Evolutionary conservation across 2,329 filamentous ascomycete genomes (phyloP).

Genomic region (Elsinoe necatrix): DNA sequence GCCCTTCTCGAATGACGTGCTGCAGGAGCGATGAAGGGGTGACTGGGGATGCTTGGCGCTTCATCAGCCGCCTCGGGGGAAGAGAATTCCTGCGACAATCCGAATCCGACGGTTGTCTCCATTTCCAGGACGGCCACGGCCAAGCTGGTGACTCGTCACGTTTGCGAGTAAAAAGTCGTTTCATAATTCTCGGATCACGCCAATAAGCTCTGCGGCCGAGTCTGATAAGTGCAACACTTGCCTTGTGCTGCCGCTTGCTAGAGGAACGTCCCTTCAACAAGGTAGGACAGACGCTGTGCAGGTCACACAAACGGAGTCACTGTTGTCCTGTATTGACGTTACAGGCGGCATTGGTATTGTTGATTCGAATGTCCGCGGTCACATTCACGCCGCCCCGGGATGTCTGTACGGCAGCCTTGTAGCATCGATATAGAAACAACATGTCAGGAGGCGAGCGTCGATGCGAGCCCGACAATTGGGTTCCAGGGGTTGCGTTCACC

Average conservation of each 20-base stretch:
- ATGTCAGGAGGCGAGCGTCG: constrained; percentile 7
- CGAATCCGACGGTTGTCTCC: not conserved
- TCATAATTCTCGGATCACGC: not conserved
- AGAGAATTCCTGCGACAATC: not conserved
- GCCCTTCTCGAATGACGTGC: not conserved
- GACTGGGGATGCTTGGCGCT: not conserved
- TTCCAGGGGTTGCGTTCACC: constrained; percentile 25
- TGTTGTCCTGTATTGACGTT: constrained; percentile 1
- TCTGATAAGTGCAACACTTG: not conserved
- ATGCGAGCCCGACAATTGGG: constrained; percentile 24
- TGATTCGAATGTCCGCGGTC: not conserved
- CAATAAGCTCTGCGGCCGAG: not conserved
- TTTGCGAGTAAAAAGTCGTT: not conserved
- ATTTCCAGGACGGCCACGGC: not conserved
- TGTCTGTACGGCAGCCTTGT: not conserved
- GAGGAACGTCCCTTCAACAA: too few relatives aligned
- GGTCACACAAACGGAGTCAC: not conserved
- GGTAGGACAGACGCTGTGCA: not conserved
- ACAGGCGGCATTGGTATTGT: not conserved
- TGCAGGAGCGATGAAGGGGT: not conserved
- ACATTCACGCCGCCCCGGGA: not conserved
- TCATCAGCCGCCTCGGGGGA: too few relatives aligned
- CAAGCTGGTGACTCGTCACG: not conserved
- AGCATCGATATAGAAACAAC: not conserved
- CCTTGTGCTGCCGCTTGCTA: too few relatives aligned